Conservation (phyloP, 1,284 basidiomycete genomes). For the Grifola frondosa region DNA sequence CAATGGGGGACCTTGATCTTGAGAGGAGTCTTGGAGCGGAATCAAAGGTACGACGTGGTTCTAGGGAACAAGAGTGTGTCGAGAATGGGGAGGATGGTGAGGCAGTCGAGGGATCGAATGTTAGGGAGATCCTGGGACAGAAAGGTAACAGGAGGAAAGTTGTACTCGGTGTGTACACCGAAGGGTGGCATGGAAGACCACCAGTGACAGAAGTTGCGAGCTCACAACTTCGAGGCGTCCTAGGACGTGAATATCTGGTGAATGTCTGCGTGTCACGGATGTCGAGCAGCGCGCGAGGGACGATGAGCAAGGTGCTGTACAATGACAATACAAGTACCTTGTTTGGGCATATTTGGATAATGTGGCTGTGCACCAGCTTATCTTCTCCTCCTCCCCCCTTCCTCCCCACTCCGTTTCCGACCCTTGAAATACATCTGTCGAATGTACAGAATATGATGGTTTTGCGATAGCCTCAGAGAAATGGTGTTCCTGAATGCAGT, state of each 20-base stretch:
- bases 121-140: conserved; percentile 5
- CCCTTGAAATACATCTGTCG: conserved; percentile 1
- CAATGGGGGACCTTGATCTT: no score
- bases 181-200: conserved; percentile 22
- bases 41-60: conserved; percentile 4
- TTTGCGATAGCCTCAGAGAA: background rate
- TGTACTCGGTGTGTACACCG: conserved; percentile 16
- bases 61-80: background rate
- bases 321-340: conserved; percentile 15
- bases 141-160: conserved; percentile 12
- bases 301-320: conserved; percentile 15
- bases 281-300: conserved; percentile 8
- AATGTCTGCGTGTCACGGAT: background rate
- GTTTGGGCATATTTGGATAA: conserved; percentile 22
- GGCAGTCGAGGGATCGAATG: background rate
- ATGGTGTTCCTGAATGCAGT: conserved; percentile 1
- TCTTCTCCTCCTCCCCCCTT: conserved; percentile 10
- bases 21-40: background rate
- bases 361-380: conserved; percentile 18
- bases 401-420: background rate
- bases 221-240: conserved; percentile 11
- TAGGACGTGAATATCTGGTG: background rate
- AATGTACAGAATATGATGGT: no score
- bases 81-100: background rate
- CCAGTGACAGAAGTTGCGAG: conserved; percentile 11